phyloP scores from a whole-genome alignment of 129 eudicot genomes.

The Tanacetum coccineum region DNA sequence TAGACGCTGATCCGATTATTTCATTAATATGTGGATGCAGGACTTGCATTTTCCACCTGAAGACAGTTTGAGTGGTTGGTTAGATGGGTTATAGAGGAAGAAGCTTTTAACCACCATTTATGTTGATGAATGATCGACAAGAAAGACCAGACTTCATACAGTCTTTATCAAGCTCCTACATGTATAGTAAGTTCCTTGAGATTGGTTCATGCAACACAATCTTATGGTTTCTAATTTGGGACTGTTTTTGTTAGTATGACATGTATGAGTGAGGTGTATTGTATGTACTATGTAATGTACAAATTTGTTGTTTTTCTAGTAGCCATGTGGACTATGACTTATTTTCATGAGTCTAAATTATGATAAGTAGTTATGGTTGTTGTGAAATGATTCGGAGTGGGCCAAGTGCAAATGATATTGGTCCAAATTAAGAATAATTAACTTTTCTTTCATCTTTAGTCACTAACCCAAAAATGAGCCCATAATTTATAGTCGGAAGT shows the following conservation, averaged over 20 bases:
- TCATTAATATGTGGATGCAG: slow-evolving; percentile 34
- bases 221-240: slow-evolving; percentile 11
- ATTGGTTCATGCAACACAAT: slow-evolving; percentile 15
- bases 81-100: slow-evolving; percentile 28
- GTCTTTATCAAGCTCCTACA: slow-evolving; percentile 7
- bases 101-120: background rate
- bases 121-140: background rate
- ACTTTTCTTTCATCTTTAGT: too few relatives aligned
- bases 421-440: too few relatives aligned
- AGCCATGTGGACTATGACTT: background rate
- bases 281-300: background rate
- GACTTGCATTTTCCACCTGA: slow-evolving; percentile 59
- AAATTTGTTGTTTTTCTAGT: background rate
- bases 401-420: too few relatives aligned
- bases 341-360: background rate
- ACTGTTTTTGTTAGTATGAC: slow-evolving; percentile 8
- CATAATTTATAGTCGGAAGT: too few relatives aligned
- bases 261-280: slow-evolving; percentile 2
- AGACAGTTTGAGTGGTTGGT: slow-evolving; percentile 45
- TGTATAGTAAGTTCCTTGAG: slow-evolving; percentile 22
- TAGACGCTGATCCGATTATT: slow-evolving; percentile 4
- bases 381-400: too few relatives aligned
- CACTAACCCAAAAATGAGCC: too few relatives aligned
- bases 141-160: background rate
- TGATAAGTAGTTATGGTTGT: too few relatives aligned